Evolutionary conservation across 148 eudicot genomes (phyloP).

Genomic region (Chenopodium formosanum): DNA sequence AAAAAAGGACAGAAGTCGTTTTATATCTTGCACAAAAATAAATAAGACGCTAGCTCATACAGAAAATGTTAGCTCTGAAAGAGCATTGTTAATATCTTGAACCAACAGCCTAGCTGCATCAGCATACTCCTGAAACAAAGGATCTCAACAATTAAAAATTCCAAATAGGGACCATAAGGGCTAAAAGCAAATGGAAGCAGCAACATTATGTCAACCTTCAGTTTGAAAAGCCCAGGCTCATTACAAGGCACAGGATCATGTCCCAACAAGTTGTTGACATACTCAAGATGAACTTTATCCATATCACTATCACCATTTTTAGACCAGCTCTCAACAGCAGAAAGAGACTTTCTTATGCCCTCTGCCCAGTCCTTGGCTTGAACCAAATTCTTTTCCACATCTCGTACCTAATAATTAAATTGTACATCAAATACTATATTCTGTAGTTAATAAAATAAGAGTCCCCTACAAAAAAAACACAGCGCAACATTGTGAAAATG

Average conservation of each 20-base stretch:
- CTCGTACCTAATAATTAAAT: constrained; percentile 61
- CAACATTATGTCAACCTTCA: constrained; percentile 51
- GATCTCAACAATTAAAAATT: constrained; percentile 9
- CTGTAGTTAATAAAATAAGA: neutral
- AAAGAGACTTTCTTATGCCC: constrained; percentile 49
- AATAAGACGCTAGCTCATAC: constrained; percentile 38
- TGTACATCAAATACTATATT: neutral
- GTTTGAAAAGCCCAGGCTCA: constrained; percentile 53
- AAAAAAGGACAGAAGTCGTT: neutral
- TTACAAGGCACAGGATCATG: constrained; percentile 59
- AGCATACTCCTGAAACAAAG: constrained; percentile 48
- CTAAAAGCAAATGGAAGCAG: neutral
- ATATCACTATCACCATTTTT: constrained; percentile 26
- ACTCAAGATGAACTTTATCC: constrained; percentile 60
- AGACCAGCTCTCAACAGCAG: constrained; percentile 52
- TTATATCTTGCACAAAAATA: neutral
- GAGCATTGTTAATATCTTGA: constrained; percentile 54
- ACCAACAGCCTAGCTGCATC: constrained; percentile 55
- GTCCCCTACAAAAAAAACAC: neutral
- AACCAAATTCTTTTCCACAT: constrained; percentile 62
- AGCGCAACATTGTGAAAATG: neutral
- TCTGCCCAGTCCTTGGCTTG: constrained; percentile 85
- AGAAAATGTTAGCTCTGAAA: constrained; percentile 41
- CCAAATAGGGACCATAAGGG: neutral
- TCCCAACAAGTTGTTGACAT: constrained; percentile 44